Percentiles rank a stretch among this genome's conserved stretches.
Evolutionary conservation across 2,329 filamentous ascomycete genomes (phyloP).

Genomic region (Torrubiellomyces zombiae): DNA sequence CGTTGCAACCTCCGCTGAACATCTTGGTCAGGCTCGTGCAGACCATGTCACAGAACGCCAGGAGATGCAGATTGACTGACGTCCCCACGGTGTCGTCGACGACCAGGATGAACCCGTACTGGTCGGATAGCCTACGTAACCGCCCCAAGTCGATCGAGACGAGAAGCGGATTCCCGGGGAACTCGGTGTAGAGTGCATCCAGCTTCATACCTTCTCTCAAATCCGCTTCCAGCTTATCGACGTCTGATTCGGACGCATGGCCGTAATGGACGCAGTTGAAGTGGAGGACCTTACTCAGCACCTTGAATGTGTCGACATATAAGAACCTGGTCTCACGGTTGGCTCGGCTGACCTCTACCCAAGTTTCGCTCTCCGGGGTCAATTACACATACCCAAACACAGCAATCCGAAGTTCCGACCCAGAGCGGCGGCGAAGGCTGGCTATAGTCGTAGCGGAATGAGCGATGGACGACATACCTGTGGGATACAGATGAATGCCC

Average conservation of each 20-base stretch:
- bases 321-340: conserved; percentile 8
- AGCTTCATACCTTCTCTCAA: conserved; percentile 19
- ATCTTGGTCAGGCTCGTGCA: conserved; percentile 36
- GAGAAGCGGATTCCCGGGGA: conserved; percentile 17
- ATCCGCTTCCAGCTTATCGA: conserved; percentile 22
- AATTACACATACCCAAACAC: conserved; percentile 12
- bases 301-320: conserved; percentile 15
- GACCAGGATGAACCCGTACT: conserved; percentile 22
- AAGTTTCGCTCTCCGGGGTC: not conserved
- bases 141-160: conserved; percentile 12
- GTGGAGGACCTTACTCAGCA: conserved; percentile 10
- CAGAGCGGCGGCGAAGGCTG: not conserved
- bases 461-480: conserved; percentile 34
- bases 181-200: conserved; percentile 29
- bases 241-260: conserved; percentile 18
- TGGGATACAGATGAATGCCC: conserved; percentile 31
- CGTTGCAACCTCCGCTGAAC: conserved; percentile 37
- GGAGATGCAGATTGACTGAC: conserved; percentile 28
- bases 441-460: conserved; percentile 8
- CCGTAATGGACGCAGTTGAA: conserved; percentile 26
- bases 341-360: not conserved
- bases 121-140: conserved; percentile 13
- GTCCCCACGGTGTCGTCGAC: conserved; percentile 29
- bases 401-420: conserved; percentile 6
- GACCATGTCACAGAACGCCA: conserved; percentile 28